Evolutionary conservation across 1,284 basidiomycete species (phyloP), one percentile per base, ranked within the genome.

Genomic region (Ceratobasidium sp.): DNA sequence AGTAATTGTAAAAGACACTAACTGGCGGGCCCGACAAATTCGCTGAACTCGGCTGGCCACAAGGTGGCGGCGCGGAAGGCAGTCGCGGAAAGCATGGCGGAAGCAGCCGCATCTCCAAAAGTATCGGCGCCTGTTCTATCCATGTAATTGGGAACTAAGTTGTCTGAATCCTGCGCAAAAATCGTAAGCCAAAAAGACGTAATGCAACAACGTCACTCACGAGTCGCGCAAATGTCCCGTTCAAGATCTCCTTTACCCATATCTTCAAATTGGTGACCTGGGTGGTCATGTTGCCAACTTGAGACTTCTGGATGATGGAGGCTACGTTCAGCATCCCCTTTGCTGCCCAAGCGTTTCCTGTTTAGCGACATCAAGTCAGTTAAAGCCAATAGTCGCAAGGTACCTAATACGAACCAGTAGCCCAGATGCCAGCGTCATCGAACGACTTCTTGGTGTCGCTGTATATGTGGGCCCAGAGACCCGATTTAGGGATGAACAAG

Each of bases 241-340:
- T 46, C 7, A 67, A 13, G 28, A 55, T 67, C 38, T 44, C 64
- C 11, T 38, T 50, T 16, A 44, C 38, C 50, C 50, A 55, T 6
- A 3, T 23, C 30, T 43, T 55, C 50, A 55, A 21, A 43, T 55
- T 52, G 9, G 18, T 7, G 1, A 67, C 38, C 26, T 67, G 50
- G 28, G 35, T 16, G 35, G 35, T 6, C 50, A 55, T 57, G 30
- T 43, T 46, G 13, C 41, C 57, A 6, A 30, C 11, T 1, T 43
- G 9, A 23, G 64, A 32, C 23, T 43, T 44, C 6, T 55, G 23
- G 38, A 46, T 67, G 23, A 57, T 67, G 16, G 32, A 13, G 18
- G 63, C 63, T 11, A 66, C 63, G 38, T 54, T 52, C 7, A 66
- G 47, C n/a, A 66, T 66, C 16, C 63, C 63, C 35, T 54, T 66